Conservation (phyloP, 768 basidiomycete genomes). For the Hygrophorus pudorinus region DNA sequence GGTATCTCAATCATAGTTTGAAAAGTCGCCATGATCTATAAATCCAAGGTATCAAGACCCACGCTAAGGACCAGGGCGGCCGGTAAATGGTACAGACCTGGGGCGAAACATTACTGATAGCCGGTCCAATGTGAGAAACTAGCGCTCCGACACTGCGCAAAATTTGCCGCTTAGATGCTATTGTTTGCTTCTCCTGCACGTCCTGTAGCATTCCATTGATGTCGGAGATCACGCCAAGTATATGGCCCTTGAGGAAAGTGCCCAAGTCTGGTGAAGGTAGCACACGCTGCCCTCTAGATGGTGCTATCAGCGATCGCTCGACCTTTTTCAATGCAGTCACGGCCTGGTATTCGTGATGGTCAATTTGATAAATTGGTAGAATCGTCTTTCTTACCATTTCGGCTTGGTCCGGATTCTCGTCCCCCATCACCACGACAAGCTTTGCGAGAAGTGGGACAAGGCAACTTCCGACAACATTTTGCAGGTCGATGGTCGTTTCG, state of each 20-base stretch:
- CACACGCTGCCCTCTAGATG: slow-evolving; percentile 17
- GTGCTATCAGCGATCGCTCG: slow-evolving; percentile 33
- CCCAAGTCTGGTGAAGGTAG: slow-evolving; percentile 31
- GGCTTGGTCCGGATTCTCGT: slow-evolving; percentile 40
- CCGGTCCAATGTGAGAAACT: slow-evolving; percentile 57
- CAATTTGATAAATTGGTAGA: neutral
- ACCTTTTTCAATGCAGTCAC: slow-evolving; percentile 28
- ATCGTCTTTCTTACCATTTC: slow-evolving; percentile 25
- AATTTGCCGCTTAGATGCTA: slow-evolving; percentile 62
- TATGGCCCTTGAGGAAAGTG: slow-evolving; percentile 59
- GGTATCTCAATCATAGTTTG: slow-evolving; percentile 78
- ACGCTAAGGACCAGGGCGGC: neutral
- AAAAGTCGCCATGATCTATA: slow-evolving; percentile 89
- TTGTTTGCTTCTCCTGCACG: slow-evolving; percentile 64
- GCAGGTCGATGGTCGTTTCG: slow-evolving; percentile 28
- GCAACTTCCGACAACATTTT: slow-evolving; percentile 53
- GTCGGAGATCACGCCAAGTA: slow-evolving; percentile 77
- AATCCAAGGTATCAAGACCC: neutral
- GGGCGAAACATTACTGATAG: slow-evolving; percentile 69
- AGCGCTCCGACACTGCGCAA: slow-evolving; percentile 70
- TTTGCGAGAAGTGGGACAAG: slow-evolving; percentile 62
- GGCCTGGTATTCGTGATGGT: slow-evolving; percentile 16
- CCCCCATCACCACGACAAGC: slow-evolving; percentile 70
- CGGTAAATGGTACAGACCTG: slow-evolving; percentile 43
- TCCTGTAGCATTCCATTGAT: slow-evolving; percentile 86